Base-by-base conservation (phyloP, 2,329 filamentous ascomycete genomes). In the Verticillium longisporum region DNA sequence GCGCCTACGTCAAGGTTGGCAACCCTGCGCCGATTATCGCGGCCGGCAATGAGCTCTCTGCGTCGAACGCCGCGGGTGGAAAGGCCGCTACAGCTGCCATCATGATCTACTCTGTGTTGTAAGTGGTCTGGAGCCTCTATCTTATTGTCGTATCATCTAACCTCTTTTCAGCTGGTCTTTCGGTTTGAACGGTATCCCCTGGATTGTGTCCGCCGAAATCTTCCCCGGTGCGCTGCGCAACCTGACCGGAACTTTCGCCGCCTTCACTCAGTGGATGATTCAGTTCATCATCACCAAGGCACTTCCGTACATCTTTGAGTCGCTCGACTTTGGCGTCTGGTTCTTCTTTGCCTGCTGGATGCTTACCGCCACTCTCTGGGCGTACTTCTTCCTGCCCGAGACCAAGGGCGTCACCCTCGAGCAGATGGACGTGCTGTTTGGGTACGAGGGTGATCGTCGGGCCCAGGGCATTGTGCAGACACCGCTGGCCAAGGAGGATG, bases 331-430 rank as follows among this genome's bases (percentile, higher is more conserved):
- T 66, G 83, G 82, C 5, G 80, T 80, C 1, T 85, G 81, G 74
- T 83, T 83, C 70, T 83, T 85, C 72, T 85, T 85, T 64, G 82
- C 80, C 0, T 74, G 74, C 2, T 76, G 79, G 67, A 82, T 83
- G 73, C 69, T 84, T 6, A 67, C 75, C 11, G 78, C 79, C 6
- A 73, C 76, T 10, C 61, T 80, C 32, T 84, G 79, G 71, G 76
- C 79, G 3, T 83, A 75, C 64, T 79, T 83, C 69, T 77, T 83
- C 59, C 68, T 84, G 2, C 82, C 82, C 0, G 81, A 84, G 68
- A 84, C 82, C 5, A 84, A 83, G 67, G 82, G 82, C 60, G 71
- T 81, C 59, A 80, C 80, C 0, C 72, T 84, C 2, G 82, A 84
- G 53, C 78, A 79, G 56, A 80, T 83, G 71, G 82, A 84, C 55